Percentiles rank a stretch among this genome's conserved stretches.
Evolutionary conservation across 225 moss, liverwort and hornwort species (phyloP).

Genomic region (Thuidium tamariscinum): DNA sequence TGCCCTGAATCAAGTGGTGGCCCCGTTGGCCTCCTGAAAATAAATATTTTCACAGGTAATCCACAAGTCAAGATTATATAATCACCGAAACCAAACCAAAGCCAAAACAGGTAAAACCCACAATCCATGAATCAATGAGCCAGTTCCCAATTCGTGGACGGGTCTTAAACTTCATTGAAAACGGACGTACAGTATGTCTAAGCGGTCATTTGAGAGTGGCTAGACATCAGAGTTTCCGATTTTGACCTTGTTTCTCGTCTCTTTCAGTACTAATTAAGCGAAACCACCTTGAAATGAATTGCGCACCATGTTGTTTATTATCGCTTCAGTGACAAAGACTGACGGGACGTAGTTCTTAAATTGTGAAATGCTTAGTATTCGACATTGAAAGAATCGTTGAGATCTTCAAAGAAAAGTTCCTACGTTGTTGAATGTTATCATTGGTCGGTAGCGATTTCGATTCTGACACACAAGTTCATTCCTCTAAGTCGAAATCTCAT

Average conservation of each 20-base stretch:
- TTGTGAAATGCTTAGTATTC: no score
- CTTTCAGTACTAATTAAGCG: background rate
- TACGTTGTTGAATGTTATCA: background rate
- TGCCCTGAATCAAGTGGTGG: constrained; percentile 57
- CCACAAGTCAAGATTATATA: background rate
- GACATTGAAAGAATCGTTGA: background rate
- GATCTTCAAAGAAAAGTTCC: background rate
- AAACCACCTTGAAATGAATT: background rate
- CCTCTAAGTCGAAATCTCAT: background rate
- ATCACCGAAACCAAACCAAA: background rate
- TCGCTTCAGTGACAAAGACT: background rate
- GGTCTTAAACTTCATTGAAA: background rate
- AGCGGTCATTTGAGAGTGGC: background rate
- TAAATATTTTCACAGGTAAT: background rate
- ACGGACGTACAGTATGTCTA: no score
- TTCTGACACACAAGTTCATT: background rate
- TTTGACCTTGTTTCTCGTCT: background rate
- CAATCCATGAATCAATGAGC: background rate
- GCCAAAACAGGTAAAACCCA: no score
- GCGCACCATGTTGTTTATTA: background rate
- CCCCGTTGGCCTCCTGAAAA: constrained; percentile 47
- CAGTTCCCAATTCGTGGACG: no score
- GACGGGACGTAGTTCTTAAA: no score
- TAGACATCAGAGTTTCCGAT: background rate
- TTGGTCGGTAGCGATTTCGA: background rate